A percentile compares a stretch with the other conserved stretches of the same genome.
phyloP scores from a whole-genome alignment of 2,329 filamentous ascomycete genomes.

The Ophiocordyceps unilateralis region DNA sequence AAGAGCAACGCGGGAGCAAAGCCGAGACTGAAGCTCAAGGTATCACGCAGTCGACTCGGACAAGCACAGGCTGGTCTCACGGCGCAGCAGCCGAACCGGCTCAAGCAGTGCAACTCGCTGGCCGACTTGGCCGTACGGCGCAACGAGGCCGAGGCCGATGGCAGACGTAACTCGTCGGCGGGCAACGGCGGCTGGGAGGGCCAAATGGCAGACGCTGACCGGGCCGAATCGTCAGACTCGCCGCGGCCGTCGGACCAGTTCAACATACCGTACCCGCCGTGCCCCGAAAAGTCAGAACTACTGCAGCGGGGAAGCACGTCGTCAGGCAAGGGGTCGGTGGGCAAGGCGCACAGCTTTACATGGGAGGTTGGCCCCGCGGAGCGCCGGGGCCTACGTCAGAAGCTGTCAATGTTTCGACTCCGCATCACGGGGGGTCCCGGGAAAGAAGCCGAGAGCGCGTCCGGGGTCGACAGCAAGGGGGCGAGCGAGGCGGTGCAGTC shows the following conservation, averaged over 20 bases:
- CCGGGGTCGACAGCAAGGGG: constrained; percentile 2
- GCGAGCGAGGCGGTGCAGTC: background rate
- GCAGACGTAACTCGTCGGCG: background rate
- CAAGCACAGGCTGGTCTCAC: constrained; percentile 4
- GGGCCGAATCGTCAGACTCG: constrained; percentile 1
- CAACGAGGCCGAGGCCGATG: background rate
- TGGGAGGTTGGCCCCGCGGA: constrained; percentile 1
- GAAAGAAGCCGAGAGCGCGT: constrained; percentile 3
- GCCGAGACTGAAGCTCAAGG: constrained; percentile 16
- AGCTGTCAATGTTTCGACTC: constrained; percentile 14
- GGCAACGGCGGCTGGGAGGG: constrained; percentile 3
- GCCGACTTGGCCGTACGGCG: constrained; percentile 9
- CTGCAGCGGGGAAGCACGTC: constrained; percentile 3
- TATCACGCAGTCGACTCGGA: constrained; percentile 13
- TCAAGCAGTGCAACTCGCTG: constrained; percentile 16
- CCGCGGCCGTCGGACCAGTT: constrained; percentile 15
- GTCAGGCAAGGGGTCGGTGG: constrained; percentile 2
- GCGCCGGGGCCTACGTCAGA: constrained; percentile 9
- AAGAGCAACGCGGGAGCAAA: constrained; percentile 6
- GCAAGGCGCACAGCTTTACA: constrained; percentile 4
- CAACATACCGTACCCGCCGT: constrained; percentile 15
- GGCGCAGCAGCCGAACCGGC: constrained; percentile 7
- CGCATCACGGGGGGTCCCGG: constrained; percentile 5
- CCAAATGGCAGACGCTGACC: constrained; percentile 1
- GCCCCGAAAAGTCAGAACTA: constrained; percentile 4